A percentile compares a stretch with the other conserved stretches of the same genome.
phyloP scores from a whole-genome alignment of 129 eudicot species.

The Lactuca saligna region DNA sequence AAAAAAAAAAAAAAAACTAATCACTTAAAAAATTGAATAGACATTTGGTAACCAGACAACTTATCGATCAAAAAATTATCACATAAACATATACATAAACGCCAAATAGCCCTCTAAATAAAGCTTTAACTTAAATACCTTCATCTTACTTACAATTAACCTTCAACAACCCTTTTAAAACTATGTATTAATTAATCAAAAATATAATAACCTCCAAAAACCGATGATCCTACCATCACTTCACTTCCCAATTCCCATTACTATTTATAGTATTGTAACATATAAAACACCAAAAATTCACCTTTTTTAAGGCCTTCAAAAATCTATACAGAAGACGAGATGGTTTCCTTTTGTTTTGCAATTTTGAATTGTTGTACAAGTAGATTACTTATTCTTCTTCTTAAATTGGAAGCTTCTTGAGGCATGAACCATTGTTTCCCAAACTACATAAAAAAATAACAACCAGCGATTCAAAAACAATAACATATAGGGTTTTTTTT shows the following conservation, averaged over 20 bases:
- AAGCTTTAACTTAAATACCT: no score
- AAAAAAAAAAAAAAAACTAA: no score
- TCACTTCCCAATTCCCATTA: not conserved
- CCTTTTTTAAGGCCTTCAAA: constrained; percentile 8
- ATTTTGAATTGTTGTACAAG: constrained; percentile 47
- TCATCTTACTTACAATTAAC: no score
- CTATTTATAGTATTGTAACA: not conserved
- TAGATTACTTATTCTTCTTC: constrained; percentile 46
- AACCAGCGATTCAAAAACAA: not conserved
- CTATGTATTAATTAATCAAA: no score
- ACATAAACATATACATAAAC: no score
- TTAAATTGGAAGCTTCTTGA: constrained; percentile 68
- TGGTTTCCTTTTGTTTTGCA: constrained; percentile 30
- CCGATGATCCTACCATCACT: not conserved
- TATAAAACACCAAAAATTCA: not conserved
- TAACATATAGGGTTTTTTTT: not conserved
- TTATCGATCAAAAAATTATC: no score
- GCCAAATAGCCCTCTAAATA: no score
- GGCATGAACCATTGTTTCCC: constrained; percentile 74
- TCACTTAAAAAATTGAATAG: no score
- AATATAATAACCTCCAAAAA: not conserved
- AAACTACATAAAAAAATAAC: constrained; percentile 44
- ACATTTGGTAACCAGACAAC: no score
- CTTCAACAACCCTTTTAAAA: no score
- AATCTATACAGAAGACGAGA: constrained; percentile 29